Base-by-base conservation (phyloP, 208 protist species). In the Spongospora subterranea region DNA sequence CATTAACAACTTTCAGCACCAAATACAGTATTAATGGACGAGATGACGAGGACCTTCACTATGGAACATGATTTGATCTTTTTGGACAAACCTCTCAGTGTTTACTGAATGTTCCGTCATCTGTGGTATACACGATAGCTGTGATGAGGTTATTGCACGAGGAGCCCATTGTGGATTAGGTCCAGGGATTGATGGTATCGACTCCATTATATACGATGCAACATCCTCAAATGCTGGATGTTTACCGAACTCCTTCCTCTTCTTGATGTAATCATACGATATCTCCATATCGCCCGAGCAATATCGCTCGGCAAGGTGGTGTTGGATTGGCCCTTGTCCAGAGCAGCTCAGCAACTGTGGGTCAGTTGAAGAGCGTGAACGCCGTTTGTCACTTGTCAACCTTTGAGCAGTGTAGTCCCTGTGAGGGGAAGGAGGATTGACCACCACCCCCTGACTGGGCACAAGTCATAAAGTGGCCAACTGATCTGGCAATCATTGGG, bases 71-170 rank as follows among this genome's bases (percentile, higher is more conserved):
- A 97, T 97, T 89, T 97, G 95, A 77, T 94, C 95, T 88, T 96
- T 95, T 32, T 97, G 92, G 54, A 95, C 94, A 88, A 98, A 96
- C 6, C 96, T 95, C 91, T 98, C 96, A 32, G 97, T 98, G 94
- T 98, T 98, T 0, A 97, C 97, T 82, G 94, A 95, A 50, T 97
- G 93, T 92, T 98, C 97, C 0, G 96, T 97, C 29, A 97, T 93
- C 91, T 96, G 94, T 24, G 97, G 96, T 0, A 98, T 97, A 91
- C 97, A 97, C 89, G 97, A 96, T 90, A 98, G 96, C 90, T 96
- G 94, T 13, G 94, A 95, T 65, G 97, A 95, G 45, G 95, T 96
- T 0, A 97, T 96, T 90, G 97, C 95, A 24, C 95, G 93, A 46
- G 89, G 93, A 6, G 95, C 96, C 92, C 96, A 98, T 45, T 95